Evolutionary conservation across 495 filamentous ascomycete genomes (phyloP).

Genomic region (Penicillium waksmanii): DNA sequence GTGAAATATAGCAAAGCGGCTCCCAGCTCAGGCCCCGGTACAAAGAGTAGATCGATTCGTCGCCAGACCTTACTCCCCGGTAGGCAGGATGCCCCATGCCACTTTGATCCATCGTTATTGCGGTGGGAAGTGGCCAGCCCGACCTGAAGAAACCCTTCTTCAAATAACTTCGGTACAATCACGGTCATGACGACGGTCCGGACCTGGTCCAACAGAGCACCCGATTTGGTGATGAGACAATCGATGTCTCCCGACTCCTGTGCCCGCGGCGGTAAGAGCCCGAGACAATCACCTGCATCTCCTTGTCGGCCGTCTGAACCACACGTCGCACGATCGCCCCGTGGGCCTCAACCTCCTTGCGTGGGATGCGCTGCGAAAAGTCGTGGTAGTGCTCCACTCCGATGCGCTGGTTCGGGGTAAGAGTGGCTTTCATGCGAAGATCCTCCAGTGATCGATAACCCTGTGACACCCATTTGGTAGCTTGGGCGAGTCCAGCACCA

Average conservation of each 20-base stretch:
- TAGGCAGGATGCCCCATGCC: slow-evolving; percentile 83
- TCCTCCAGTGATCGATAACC: slow-evolving; percentile 79
- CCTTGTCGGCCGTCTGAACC: slow-evolving; percentile 63
- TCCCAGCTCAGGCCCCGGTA: slow-evolving; percentile 79
- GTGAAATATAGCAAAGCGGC: slow-evolving; percentile 96
- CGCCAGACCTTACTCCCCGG: slow-evolving; percentile 66
- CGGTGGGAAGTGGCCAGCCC: slow-evolving; percentile 50
- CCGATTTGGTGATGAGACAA: slow-evolving; percentile 76
- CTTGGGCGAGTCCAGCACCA: slow-evolving; percentile 72
- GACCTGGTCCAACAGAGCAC: slow-evolving; percentile 59
- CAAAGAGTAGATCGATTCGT: slow-evolving; percentile 85
- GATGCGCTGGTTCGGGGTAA: slow-evolving; percentile 76
- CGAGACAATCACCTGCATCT: slow-evolving; percentile 70
- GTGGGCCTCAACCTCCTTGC: slow-evolving; percentile 73
- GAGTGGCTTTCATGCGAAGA: slow-evolving; percentile 60
- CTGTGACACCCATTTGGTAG: slow-evolving; percentile 75
- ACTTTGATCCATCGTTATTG: slow-evolving; percentile 64
- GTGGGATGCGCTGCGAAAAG: slow-evolving; percentile 80
- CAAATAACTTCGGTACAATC: slow-evolving; percentile 65
- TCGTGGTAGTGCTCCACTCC: slow-evolving; percentile 84
- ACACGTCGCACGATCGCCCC: slow-evolving; percentile 67
- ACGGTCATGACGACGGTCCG: slow-evolving; percentile 63
- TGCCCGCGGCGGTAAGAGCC: slow-evolving; percentile 89
- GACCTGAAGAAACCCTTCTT: slow-evolving; percentile 62
- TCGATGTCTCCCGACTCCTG: slow-evolving; percentile 80